A percentile compares a stretch with the other conserved stretches of the same genome.
Evolutionary conservation across 2,329 filamentous ascomycete species (phyloP).

Genomic region (Emmonsiellopsis sp.): DNA sequence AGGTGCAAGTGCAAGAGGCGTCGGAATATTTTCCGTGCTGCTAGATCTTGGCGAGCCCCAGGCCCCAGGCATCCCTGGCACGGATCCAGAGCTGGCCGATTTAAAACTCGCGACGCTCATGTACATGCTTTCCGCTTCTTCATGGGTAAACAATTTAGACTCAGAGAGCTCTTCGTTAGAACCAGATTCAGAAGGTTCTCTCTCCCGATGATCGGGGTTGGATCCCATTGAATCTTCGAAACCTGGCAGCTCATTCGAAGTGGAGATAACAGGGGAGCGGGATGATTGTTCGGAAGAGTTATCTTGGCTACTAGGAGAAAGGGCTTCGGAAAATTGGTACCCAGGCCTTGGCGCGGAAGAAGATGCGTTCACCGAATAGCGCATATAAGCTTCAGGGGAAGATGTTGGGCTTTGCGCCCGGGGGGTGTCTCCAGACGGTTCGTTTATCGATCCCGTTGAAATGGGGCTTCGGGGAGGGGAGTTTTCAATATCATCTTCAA

Average conservation of each 20-base stretch:
- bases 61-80: constrained; percentile 32
- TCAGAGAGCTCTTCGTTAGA: constrained; percentile 30
- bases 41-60: constrained; percentile 27
- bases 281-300: background rate
- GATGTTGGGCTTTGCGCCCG: constrained; percentile 12
- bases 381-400: constrained; percentile 1
- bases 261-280: background rate
- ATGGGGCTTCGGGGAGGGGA: constrained; percentile 7
- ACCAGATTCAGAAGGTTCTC: background rate
- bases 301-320: background rate
- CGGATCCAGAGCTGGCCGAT: constrained; percentile 17
- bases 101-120: constrained; percentile 47
- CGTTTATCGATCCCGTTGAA: constrained; percentile 5
- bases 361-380: background rate
- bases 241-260: background rate
- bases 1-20: background rate
- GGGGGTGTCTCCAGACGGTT: constrained; percentile 8
- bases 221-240: background rate
- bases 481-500: constrained; percentile 22
- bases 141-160: constrained; percentile 38
- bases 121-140: constrained; percentile 43
- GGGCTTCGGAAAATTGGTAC: background rate
- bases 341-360: background rate
- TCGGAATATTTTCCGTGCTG: constrained; percentile 4
- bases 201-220: background rate